Evolutionary conservation across 257 asterid genomes (phyloP).

Genomic region (Fraxinus excelsior): DNA sequence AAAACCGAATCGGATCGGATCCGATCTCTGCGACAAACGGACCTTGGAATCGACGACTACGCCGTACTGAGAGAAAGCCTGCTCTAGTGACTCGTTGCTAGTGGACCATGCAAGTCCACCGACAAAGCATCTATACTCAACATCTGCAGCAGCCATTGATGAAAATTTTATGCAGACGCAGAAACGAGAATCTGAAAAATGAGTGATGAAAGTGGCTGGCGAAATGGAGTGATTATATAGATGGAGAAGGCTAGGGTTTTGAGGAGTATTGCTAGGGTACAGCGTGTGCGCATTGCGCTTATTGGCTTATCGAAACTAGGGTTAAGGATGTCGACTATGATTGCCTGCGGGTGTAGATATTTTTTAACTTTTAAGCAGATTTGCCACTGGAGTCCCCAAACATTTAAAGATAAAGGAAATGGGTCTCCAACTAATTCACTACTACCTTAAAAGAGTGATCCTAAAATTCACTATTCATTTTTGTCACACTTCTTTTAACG

Average conservation of each 20-base stretch:
- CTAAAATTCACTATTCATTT: too few relatives aligned
- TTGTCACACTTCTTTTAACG: too few relatives aligned
- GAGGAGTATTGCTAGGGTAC: background rate
- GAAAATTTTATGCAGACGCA: background rate
- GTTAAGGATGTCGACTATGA: background rate
- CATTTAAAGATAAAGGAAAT: background rate
- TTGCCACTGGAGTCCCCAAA: background rate
- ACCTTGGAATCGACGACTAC: constrained; percentile 85
- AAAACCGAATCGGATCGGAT: constrained; percentile 59
- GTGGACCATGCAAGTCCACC: constrained; percentile 98
- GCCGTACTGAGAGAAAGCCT: constrained; percentile 73
- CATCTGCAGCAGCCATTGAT: constrained; percentile 59
- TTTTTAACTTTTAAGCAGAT: background rate
- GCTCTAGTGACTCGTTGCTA: constrained; percentile 60
- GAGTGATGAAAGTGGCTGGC: background rate
- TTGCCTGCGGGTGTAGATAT: background rate
- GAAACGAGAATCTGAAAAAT: background rate
- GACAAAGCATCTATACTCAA: constrained; percentile 81
- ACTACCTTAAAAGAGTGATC: too few relatives aligned
- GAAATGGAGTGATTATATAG: constrained; percentile 12
- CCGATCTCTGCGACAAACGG: constrained; percentile 73
- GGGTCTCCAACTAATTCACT: background rate
- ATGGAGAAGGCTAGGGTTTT: background rate
- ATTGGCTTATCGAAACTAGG: background rate
- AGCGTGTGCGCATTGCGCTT: background rate